Evolutionary conservation across 2,329 filamentous ascomycete genomes (phyloP), one percentile per base, ranked within the genome.

Genomic region (Calonectria hongkongensis): DNA sequence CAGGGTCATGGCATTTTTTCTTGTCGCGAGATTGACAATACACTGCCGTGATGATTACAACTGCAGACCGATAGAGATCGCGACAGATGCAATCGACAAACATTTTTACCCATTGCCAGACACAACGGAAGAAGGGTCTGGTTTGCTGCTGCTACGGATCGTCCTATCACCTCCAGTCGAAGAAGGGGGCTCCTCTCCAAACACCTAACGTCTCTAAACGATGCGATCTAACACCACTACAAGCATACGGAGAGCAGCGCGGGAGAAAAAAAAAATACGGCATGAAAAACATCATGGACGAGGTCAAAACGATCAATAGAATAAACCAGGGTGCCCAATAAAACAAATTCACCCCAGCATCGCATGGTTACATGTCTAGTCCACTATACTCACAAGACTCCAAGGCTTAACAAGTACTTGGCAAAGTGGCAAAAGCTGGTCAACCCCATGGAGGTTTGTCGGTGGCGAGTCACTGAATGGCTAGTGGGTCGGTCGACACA

Each of bases 391-490:
- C 45, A 48, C 33, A 36, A 10, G 7, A 13, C 33, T 25, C 3
- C 45, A 25, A 48, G 45, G 33, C 18, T 39, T 60, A 21, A 4
- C n/a, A 58, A 33, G 5, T 39, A 15, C 33, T 41, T 60, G 54
- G 54, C 36, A 21, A n/a, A 33, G 54, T 36, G 33, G 33, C 54
- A 60, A 60, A 60, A 60, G 36, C 25, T 39, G 54, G 36, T 78
- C 76, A 76, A 75, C 73, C 76, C 76, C 73, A 78, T 68, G 62
- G 65, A 68, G 73, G 68, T 47, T 51, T 73, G 73, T 70, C 68
- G 58, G 77, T 74, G 75, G 74, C 74, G 65, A 79, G 73, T 73
- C 27, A 54, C 69, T 39, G 65, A 79, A 71, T 73, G 33, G 47
- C 70, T 33, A 51, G 66, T 68, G 62, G 60, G 28, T 64, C 41